These are phyloP conservation scores for Dittrichia graveolens DNA, from an alignment of 129 eudicot species.

Conservation along the genomic window DNA sequence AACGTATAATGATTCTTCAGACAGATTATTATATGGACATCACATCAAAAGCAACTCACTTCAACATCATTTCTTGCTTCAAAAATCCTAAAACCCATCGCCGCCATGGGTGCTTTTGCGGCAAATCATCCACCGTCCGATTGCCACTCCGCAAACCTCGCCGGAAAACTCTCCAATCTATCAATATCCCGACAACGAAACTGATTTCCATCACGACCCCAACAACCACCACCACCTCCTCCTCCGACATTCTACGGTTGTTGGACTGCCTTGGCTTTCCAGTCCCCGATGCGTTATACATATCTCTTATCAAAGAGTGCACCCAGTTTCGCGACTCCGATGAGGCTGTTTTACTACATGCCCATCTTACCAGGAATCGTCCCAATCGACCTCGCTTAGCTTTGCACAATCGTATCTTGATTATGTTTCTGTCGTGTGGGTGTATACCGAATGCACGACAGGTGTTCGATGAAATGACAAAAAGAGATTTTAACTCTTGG, in stretches of 20 bases:
- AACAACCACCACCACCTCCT: slow-evolving; percentile 37
- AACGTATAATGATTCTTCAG: slow-evolving; percentile 4
- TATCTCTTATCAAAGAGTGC: slow-evolving; percentile 75
- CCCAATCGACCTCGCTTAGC: slow-evolving; percentile 29
- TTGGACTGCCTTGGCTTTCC: slow-evolving; percentile 66
- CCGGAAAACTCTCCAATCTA: slow-evolving; percentile 34
- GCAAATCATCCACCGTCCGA: slow-evolving; percentile 33
- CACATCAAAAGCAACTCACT: slow-evolving; percentile 9
- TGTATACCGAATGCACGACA: slow-evolving; percentile 53
- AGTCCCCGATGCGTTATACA: slow-evolving; percentile 55
- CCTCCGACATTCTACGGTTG: slow-evolving; percentile 62
- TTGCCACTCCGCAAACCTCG: slow-evolving; percentile 50
- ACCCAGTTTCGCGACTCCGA: slow-evolving; percentile 39
- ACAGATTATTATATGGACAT: slow-evolving; percentile 10
- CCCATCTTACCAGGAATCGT: slow-evolving; percentile 46
- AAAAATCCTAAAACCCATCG: slow-evolving; percentile 24
- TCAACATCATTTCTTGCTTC: background rate
- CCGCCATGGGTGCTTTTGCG: background rate
- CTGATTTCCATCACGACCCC: slow-evolving; percentile 16
- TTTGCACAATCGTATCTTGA: slow-evolving; percentile 50
- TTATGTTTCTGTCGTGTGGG: slow-evolving; percentile 54
- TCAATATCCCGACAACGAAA: slow-evolving; percentile 23
- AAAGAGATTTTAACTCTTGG: slow-evolving; percentile 62
- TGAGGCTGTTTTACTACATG: slow-evolving; percentile 45
- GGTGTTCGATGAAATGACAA: slow-evolving; percentile 73